Conservation (phyloP, 495 filamentous ascomycete species). For the Talaromyces stipitatus region DNA sequence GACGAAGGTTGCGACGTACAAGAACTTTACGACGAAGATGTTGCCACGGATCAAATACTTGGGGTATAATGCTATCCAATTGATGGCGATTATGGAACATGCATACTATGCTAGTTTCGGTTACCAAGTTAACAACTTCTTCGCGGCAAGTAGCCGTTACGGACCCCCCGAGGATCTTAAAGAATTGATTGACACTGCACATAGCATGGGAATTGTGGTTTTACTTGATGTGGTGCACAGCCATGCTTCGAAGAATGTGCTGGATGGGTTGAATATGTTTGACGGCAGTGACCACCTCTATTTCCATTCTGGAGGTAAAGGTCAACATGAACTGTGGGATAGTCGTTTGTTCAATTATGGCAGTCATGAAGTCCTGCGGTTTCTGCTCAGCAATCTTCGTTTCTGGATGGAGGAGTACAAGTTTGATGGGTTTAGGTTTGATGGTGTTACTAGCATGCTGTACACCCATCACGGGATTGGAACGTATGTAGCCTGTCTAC, state of each 20-base stretch:
- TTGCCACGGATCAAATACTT: conserved; percentile 83
- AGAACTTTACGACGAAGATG: conserved; percentile 90
- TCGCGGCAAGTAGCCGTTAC: conserved; percentile 93
- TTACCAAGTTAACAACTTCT: conserved; percentile 98
- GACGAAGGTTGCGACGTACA: conserved; percentile 81
- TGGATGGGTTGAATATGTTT: conserved; percentile 90
- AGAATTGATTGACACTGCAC: conserved; percentile 92
- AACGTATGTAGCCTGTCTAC: conserved; percentile 57
- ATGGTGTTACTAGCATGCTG: conserved; percentile 97
- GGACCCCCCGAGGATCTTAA: conserved; percentile 92
- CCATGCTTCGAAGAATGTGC: conserved; percentile 93
- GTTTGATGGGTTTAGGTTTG: conserved; percentile 96
- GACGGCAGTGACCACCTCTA: conserved; percentile 93
- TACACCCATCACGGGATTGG: conserved; percentile 95
- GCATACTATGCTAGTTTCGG: conserved; percentile 99
- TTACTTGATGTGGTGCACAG: conserved; percentile 95
- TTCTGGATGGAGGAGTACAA: conserved; percentile 99
- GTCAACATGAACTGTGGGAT: conserved; percentile 89
- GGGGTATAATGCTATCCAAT: conserved; percentile 95
- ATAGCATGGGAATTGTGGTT: conserved; percentile 84
- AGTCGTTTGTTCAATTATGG: conserved; percentile 96
- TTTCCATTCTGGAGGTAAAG: conserved; percentile 81
- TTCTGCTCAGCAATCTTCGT: conserved; percentile 87
- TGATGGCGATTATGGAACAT: conserved; percentile 99
- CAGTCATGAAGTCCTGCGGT: conserved; percentile 85